Evolutionary conservation across 2,329 filamentous ascomycete species (phyloP).

Genomic region (Emericellopsis atlantica): DNA sequence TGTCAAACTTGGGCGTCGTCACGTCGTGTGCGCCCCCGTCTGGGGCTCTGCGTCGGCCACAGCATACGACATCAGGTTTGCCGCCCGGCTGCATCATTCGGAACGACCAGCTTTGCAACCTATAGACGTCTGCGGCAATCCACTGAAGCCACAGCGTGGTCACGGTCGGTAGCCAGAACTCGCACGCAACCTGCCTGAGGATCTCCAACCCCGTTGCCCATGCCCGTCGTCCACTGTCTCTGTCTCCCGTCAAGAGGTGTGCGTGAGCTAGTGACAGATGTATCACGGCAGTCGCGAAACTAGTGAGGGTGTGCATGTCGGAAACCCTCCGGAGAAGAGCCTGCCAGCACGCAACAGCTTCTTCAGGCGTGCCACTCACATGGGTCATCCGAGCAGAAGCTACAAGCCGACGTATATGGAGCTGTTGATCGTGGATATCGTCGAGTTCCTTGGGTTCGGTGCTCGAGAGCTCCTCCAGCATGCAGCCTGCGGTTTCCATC

Average conservation of each 20-base stretch:
- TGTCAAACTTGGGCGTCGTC: no score
- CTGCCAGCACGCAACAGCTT: slow-evolving; percentile 11
- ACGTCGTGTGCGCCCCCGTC: no score
- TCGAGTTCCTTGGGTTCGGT: slow-evolving; percentile 11
- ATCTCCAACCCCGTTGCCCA: slow-evolving; percentile 13
- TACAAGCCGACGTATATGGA: slow-evolving; percentile 15
- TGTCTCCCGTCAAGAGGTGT: slow-evolving; percentile 9
- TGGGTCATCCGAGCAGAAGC: slow-evolving; percentile 12
- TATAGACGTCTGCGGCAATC: slow-evolving; percentile 12
- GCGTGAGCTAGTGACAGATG: slow-evolving; percentile 16
- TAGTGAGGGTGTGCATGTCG: slow-evolving; percentile 9
- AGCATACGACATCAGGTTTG: slow-evolving; percentile 1
- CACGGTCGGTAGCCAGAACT: slow-evolving; percentile 16
- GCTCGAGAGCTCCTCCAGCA: slow-evolving; percentile 6
- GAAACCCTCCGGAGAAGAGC: slow-evolving; percentile 7
- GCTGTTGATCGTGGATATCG: slow-evolving; percentile 16
- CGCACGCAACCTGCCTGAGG: slow-evolving; percentile 12
- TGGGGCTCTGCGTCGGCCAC: background rate
- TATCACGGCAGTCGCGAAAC: slow-evolving; percentile 12
- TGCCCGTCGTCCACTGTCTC: slow-evolving; percentile 4
- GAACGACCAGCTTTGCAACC: slow-evolving; percentile 14
- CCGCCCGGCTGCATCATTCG: slow-evolving; percentile 17
- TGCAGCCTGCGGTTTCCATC: slow-evolving; percentile 4
- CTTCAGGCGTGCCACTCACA: slow-evolving; percentile 2
- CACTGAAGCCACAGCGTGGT: slow-evolving; percentile 15